These are phyloP conservation scores for Paspalum notatum DNA, from an alignment of 176 grass and related monocot species.

Conservation along the genomic window DNA sequence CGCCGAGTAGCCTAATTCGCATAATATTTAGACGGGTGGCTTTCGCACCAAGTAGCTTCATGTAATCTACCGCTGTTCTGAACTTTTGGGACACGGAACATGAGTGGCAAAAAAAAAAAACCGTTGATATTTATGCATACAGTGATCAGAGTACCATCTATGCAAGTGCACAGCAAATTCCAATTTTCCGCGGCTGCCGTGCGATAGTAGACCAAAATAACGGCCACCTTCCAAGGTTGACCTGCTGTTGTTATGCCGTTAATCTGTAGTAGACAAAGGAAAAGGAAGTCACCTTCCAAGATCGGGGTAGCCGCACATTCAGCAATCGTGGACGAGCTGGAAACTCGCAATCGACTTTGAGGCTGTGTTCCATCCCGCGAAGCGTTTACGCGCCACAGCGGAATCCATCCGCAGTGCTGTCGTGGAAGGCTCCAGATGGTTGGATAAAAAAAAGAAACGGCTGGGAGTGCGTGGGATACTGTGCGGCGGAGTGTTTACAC, in stretches of 20 bases:
- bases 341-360: neutral
- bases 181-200: neutral
- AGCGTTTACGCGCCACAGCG: too few relatives aligned
- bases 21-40: conserved; percentile 4
- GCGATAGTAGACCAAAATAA: neutral
- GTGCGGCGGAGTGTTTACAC: too few relatives aligned
- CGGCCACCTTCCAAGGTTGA: neutral
- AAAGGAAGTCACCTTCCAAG: neutral
- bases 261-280: neutral
- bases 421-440: too few relatives aligned
- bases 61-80: neutral
- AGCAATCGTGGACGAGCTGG: neutral
- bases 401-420: too few relatives aligned
- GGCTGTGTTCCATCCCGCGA: too few relatives aligned
- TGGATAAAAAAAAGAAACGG: too few relatives aligned
- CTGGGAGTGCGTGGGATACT: too few relatives aligned
- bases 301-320: neutral
- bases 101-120: neutral
- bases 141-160: neutral
- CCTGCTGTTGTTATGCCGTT: neutral
- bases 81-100: neutral
- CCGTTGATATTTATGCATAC: neutral
- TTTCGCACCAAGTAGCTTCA: neutral
- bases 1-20: conserved; percentile 6
- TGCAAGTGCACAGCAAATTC: neutral